Conservation (phyloP, 1,284 basidiomycete genomes). For the Austropuccinia psidii region DNA sequence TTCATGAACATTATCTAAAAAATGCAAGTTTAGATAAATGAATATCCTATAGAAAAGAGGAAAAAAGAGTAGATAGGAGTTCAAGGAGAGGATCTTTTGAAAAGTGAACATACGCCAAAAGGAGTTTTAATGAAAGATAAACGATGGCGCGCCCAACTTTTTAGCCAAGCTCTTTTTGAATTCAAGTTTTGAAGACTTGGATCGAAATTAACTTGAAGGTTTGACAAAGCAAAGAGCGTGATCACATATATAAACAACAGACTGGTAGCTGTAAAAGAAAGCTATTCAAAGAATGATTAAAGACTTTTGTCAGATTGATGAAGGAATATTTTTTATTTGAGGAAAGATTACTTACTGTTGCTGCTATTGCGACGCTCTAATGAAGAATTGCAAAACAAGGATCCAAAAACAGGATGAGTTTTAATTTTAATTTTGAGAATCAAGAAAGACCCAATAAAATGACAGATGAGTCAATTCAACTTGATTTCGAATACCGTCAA, state of each 20-base stretch:
- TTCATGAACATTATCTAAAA: conserved; percentile 36
- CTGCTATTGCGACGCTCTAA: conserved; percentile 22
- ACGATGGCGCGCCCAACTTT: conserved; percentile 14
- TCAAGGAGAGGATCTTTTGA: neutral
- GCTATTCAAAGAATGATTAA: neutral
- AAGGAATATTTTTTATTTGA: neutral
- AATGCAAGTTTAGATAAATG: neutral
- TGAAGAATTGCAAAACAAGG: too few relatives aligned
- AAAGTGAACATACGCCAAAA: neutral
- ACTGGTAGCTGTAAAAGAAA: conserved; percentile 24
- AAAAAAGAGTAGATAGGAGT: neutral
- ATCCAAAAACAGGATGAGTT: too few relatives aligned
- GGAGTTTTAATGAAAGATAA: conserved; percentile 22
- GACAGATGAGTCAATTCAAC: too few relatives aligned
- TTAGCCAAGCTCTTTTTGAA: neutral
- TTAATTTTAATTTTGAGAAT: too few relatives aligned
- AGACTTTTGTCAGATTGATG: neutral
- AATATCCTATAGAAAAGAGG: neutral
- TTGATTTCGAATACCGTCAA: too few relatives aligned
- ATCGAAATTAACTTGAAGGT: neutral
- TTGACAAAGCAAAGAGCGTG: conserved; percentile 17
- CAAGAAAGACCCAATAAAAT: too few relatives aligned
- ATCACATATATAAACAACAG: conserved; percentile 17
- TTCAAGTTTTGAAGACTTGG: neutral
- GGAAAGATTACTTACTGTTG: neutral